Conservation (phyloP, 2,329 filamentous ascomycete species). For the Beauveria sp. region DNA sequence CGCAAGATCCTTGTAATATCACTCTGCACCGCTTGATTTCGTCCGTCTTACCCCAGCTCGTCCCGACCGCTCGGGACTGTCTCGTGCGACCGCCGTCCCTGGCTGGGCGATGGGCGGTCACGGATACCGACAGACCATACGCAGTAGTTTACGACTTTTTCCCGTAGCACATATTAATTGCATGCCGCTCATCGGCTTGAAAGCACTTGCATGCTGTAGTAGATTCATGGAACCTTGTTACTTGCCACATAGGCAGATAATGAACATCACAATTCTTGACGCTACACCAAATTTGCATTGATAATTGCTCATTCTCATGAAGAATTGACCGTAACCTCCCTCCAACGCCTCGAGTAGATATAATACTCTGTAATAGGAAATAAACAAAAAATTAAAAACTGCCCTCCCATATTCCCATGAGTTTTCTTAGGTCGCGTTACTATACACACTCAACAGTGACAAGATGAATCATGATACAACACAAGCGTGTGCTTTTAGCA, state of each 20-base stretch:
- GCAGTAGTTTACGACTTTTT: too few species aligned
- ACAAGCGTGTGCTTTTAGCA: slow-evolving; percentile 17
- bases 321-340: neutral
- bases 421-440: neutral
- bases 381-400: neutral
- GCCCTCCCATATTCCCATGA: neutral
- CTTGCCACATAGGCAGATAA: too few species aligned
- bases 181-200: too few species aligned
- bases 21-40: neutral
- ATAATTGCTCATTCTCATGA: neutral
- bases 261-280: too few species aligned
- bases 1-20: too few species aligned
- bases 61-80: slow-evolving; percentile 4
- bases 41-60: slow-evolving; percentile 2
- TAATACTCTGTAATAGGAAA: neutral
- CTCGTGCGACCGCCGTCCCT: neutral
- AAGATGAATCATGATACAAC: neutral
- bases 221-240: too few species aligned
- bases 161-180: too few species aligned
- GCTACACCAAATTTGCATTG: too few species aligned
- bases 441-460: neutral
- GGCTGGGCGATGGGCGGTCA: neutral
- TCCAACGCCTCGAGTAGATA: neutral
- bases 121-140: neutral
- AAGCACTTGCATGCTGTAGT: too few species aligned